These are phyloP conservation scores for Tylopilus felleus DNA, from an alignment of 768 basidiomycete species.

Conservation along the genomic window DNA sequence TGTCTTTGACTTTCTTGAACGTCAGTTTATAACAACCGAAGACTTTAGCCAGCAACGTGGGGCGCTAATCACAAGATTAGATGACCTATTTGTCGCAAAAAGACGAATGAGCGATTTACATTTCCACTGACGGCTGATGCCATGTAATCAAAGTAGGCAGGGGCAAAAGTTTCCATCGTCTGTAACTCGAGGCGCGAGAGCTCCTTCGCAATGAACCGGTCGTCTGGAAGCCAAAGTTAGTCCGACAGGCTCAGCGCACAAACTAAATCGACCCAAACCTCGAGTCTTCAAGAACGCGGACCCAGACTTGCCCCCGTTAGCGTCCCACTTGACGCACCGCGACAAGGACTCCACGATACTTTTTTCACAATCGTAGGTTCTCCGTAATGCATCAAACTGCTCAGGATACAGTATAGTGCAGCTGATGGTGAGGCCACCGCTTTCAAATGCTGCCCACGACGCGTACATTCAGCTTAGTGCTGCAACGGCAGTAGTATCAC, in stretches of 20 bases:
- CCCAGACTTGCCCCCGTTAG: slow-evolving; percentile 93
- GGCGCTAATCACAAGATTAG: slow-evolving; percentile 52
- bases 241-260: neutral
- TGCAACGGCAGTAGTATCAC: slow-evolving; percentile 23
- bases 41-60: slow-evolving; percentile 92
- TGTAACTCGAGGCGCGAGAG: slow-evolving; percentile 88
- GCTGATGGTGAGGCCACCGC: slow-evolving; percentile 84
- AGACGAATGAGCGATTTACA: slow-evolving; percentile 42
- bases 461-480: slow-evolving; percentile 6
- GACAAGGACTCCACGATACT: slow-evolving; percentile 93
- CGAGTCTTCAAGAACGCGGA: slow-evolving; percentile 95
- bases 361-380: slow-evolving; percentile 90
- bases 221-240: slow-evolving; percentile 51
- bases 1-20: slow-evolving; percentile 77
- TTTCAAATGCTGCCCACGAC: slow-evolving; percentile 69
- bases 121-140: slow-evolving; percentile 85
- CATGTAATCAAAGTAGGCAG: slow-evolving; percentile 98
- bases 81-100: neutral
- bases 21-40: slow-evolving; percentile 96
- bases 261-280: slow-evolving; percentile 45
- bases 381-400: slow-evolving; percentile 90
- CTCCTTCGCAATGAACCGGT: slow-evolving; percentile 98
- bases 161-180: slow-evolving; percentile 95
- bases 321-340: slow-evolving; percentile 94
- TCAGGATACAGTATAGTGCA: slow-evolving; percentile 95